These are phyloP conservation scores for Coffea humblotiana DNA, from an alignment of 305 asterid species.

Conservation along the genomic window DNA sequence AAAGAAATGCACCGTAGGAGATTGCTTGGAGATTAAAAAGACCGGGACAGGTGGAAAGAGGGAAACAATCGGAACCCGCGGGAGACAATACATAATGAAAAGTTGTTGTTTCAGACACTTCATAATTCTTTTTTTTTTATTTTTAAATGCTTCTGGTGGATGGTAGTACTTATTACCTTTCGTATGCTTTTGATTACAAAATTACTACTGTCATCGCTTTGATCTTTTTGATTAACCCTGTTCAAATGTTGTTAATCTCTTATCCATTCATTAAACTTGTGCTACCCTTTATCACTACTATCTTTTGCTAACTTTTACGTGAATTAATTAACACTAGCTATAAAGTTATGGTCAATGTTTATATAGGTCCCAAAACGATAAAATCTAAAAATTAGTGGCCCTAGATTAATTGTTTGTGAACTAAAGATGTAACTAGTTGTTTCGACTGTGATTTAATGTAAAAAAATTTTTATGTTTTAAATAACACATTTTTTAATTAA, in stretches of 20 bases:
- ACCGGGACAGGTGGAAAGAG: constrained; percentile 13
- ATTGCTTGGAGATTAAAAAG: constrained; percentile 28
- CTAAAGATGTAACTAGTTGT: not conserved
- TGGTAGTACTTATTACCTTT: not conserved
- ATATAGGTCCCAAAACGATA: no score
- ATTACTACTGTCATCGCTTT: not conserved
- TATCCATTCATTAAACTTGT: no score
- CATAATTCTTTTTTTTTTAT: not conserved
- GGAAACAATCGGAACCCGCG: not conserved
- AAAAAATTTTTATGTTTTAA: no score
- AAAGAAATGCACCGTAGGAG: not conserved
- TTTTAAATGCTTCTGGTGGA: not conserved
- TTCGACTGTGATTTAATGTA: no score
- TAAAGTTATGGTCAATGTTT: no score
- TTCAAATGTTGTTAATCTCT: no score
- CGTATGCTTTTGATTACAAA: not conserved
- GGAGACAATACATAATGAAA: not conserved
- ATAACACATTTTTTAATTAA: no score
- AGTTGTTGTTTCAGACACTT: not conserved
- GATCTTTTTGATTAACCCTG: not conserved
- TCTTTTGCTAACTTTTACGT: no score
- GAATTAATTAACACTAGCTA: no score
- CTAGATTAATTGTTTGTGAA: not conserved
- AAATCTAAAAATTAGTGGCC: not conserved
- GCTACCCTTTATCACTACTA: not conserved